phyloP scores from a whole-genome alignment of 164 flowering plant genomes.

The Brasenia schreberi region DNA sequence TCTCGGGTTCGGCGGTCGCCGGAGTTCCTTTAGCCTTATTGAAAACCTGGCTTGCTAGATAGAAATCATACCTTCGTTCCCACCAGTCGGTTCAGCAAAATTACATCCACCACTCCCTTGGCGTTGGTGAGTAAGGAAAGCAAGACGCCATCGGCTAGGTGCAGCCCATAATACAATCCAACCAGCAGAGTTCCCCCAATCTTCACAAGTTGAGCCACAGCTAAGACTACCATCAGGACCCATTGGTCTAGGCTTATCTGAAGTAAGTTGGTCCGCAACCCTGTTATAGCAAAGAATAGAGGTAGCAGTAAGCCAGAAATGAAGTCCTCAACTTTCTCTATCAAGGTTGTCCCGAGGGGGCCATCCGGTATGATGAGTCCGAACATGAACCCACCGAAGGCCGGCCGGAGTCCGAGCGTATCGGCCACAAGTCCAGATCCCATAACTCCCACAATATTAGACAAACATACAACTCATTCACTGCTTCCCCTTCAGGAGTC shows the following conservation, averaged over 20 bases:
- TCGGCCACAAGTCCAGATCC: slow-evolving; percentile 29
- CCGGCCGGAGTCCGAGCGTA: slow-evolving; percentile 32
- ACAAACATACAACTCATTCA: slow-evolving; percentile 17
- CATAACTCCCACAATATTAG: slow-evolving; percentile 24
- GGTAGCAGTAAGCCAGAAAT: slow-evolving; percentile 33
- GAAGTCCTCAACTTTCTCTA: slow-evolving; percentile 40
- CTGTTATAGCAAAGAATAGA: slow-evolving; percentile 22
- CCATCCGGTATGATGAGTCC: slow-evolving; percentile 40
- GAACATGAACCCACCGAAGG: slow-evolving; percentile 37
- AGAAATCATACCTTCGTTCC: background rate
- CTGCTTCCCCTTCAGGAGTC: slow-evolving; percentile 18
- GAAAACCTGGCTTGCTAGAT: background rate
- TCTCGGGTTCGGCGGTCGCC: too few species aligned
- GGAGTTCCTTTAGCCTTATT: too few species aligned
- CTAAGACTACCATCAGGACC: slow-evolving; percentile 1
- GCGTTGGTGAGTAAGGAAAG: slow-evolving; percentile 46
- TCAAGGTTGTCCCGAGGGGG: slow-evolving; percentile 18
- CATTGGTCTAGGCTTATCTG: background rate
- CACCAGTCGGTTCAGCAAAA: slow-evolving; percentile 16
- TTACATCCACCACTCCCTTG: slow-evolving; percentile 36
- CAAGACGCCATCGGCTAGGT: slow-evolving; percentile 19
- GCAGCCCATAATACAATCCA: slow-evolving; percentile 15
- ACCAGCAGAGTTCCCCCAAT: slow-evolving; percentile 18
- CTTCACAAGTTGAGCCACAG: slow-evolving; percentile 15
- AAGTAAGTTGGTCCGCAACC: slow-evolving; percentile 9